A percentile compares a stretch with the other conserved stretches of the same genome.
phyloP scores from a whole-genome alignment of 2,329 filamentous ascomycete species.

The Ramularia endophylla region DNA sequence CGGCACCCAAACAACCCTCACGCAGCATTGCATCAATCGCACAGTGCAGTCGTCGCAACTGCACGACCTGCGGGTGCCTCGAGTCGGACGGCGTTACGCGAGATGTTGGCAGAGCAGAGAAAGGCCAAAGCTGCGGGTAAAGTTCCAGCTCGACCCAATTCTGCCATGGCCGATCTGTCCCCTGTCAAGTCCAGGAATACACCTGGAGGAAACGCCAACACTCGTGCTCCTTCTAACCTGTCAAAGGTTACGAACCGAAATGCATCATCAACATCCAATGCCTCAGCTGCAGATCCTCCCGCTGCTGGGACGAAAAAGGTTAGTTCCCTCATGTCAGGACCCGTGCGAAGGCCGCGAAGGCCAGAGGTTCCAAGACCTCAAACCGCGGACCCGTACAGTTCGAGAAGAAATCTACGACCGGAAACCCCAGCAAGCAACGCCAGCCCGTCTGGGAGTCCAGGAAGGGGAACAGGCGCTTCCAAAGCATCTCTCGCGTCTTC shows the following conservation, averaged over 20 bases:
- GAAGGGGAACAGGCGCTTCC: slow-evolving; percentile 28
- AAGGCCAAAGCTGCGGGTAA: slow-evolving; percentile 54
- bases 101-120: slow-evolving; percentile 68
- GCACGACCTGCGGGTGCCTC: slow-evolving; percentile 40
- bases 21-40: slow-evolving; percentile 35
- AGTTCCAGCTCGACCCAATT: slow-evolving; percentile 50
- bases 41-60: slow-evolving; percentile 37
- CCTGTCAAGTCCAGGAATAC: slow-evolving; percentile 37
- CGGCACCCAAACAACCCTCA: slow-evolving; percentile 81
- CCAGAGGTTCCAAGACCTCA: slow-evolving; percentile 45
- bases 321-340: slow-evolving; percentile 51
- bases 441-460: slow-evolving; percentile 42
- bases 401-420: slow-evolving; percentile 32
- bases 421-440: slow-evolving; percentile 39
- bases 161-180: slow-evolving; percentile 50
- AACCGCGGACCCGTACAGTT: slow-evolving; percentile 51
- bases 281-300: slow-evolving; percentile 18
- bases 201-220: slow-evolving; percentile 17
- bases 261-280: slow-evolving; percentile 26
- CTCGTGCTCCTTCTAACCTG: slow-evolving; percentile 26
- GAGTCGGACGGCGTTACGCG: slow-evolving; percentile 59
- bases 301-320: slow-evolving; percentile 32
- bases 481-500: slow-evolving; percentile 25
- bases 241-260: slow-evolving; percentile 24
- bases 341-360: slow-evolving; percentile 48